These are phyloP conservation scores for Lactuca saligna DNA, from an alignment of 129 eudicot genomes.

Conservation along the genomic window DNA sequence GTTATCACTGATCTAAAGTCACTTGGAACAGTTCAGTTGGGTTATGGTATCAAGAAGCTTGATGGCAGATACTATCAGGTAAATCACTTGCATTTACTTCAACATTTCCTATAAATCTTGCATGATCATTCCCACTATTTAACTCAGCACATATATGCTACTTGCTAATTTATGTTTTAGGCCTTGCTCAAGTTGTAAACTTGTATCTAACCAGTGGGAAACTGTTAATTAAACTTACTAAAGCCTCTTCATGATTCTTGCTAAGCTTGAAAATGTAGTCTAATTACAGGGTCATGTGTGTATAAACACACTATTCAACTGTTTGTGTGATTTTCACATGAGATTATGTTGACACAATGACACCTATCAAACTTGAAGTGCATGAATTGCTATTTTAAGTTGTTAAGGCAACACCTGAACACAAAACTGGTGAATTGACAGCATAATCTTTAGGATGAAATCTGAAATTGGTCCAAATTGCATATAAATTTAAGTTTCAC, in stretches of 20 bases:
- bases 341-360: too few relatives aligned
- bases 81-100: not conserved
- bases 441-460: too few relatives aligned
- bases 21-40: constrained; percentile 61
- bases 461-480: not conserved
- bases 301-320: too few relatives aligned
- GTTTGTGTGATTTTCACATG: too few relatives aligned
- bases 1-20: constrained; percentile 68
- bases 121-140: not conserved
- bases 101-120: not conserved
- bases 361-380: too few relatives aligned
- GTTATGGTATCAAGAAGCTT: constrained; percentile 89
- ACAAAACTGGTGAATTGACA: too few relatives aligned
- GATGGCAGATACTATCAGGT: constrained; percentile 94
- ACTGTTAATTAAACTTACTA: not conserved
- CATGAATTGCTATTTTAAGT: too few relatives aligned
- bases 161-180: not conserved
- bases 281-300: not conserved
- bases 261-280: not conserved
- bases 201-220: not conserved
- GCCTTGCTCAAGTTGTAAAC: not conserved
- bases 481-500: not conserved
- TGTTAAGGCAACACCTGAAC: too few relatives aligned
- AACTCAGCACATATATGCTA: too few relatives aligned
- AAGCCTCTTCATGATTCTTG: constrained; percentile 4